These are phyloP conservation scores for Stipa capillata DNA, from an alignment of 176 grass and related monocot genomes.

Conservation along the genomic window DNA sequence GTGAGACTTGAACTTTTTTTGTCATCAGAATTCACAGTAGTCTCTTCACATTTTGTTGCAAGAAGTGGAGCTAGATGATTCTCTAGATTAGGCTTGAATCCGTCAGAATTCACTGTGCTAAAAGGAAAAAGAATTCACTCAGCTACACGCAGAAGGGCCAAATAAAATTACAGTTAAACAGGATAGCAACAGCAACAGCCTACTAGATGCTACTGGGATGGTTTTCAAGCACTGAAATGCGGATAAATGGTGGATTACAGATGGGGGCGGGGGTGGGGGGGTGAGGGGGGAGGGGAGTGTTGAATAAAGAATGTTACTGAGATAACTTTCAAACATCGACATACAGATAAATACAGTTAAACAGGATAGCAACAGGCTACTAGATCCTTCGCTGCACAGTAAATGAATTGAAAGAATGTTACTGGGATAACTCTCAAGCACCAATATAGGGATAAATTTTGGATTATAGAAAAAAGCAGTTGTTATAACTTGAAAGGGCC, in stretches of 20 bases:
- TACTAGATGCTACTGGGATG: neutral
- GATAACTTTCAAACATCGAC: neutral
- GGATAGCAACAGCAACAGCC: neutral
- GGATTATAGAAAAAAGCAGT: neutral
- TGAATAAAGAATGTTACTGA: neutral
- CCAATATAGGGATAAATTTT: neutral
- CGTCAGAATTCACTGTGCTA: slow-evolving; percentile 98
- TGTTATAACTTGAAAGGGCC: neutral
- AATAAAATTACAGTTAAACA: too few species aligned
- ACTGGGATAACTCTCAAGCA: neutral
- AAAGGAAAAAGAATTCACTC: slow-evolving; percentile 30
- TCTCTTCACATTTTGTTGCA: slow-evolving; percentile 77
- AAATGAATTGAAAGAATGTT: neutral
- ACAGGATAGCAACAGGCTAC: neutral
- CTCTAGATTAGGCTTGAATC: slow-evolving; percentile 96
- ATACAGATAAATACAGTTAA: too few species aligned
- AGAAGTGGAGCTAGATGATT: slow-evolving; percentile 79
- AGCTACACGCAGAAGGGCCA: slow-evolving; percentile 27
- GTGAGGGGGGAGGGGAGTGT: too few species aligned
- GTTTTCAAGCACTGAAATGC: neutral
- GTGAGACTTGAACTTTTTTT: slow-evolving; percentile 42
- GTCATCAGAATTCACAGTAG: slow-evolving; percentile 43
- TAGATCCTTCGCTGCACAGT: neutral
- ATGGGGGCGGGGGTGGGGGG: too few species aligned
- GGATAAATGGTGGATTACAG: neutral